Evolutionary conservation across 305 asterid species (phyloP).

Genomic region (Withania somnifera): DNA sequence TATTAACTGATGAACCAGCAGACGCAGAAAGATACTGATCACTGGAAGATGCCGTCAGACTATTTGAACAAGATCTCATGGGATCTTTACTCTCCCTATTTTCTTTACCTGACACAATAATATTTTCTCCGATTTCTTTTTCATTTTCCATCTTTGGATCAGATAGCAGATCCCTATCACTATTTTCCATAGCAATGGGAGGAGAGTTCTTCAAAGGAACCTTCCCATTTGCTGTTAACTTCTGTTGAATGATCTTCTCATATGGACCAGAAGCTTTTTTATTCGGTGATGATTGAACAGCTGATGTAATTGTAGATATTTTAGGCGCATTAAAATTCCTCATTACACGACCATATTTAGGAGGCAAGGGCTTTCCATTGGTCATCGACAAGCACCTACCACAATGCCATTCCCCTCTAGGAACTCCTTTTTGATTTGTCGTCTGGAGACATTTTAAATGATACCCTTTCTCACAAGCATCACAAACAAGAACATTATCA

Average conservation of each 20-base stretch:
- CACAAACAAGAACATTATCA: slow-evolving; percentile 77
- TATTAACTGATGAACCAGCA: slow-evolving; percentile 23
- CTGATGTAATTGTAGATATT: slow-evolving; percentile 30
- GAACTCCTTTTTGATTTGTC: slow-evolving; percentile 53
- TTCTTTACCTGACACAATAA: slow-evolving; percentile 19
- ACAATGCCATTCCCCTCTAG: slow-evolving; percentile 97
- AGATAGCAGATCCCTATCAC: slow-evolving; percentile 17
- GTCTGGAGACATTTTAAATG: slow-evolving; percentile 85
- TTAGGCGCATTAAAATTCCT: slow-evolving; percentile 58
- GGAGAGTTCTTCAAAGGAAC: slow-evolving; percentile 26
- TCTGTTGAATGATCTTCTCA: slow-evolving; percentile 40
- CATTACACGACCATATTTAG: slow-evolving; percentile 97
- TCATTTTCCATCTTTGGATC: slow-evolving; percentile 22
- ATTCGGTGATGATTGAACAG: slow-evolving; percentile 31
- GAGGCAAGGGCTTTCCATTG: slow-evolving; percentile 93
- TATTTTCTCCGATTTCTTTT: slow-evolving; percentile 29
- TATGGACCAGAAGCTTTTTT: slow-evolving; percentile 33
- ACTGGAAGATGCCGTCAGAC: slow-evolving; percentile 20
- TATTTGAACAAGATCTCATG: slow-evolving; percentile 26
- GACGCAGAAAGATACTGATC: slow-evolving; percentile 27
- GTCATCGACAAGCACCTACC: slow-evolving; percentile 75
- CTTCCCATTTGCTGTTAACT: slow-evolving; percentile 40
- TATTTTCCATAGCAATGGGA: slow-evolving; percentile 20
- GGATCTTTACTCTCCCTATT: slow-evolving; percentile 29
- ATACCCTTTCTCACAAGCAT: slow-evolving; percentile 92